These are phyloP conservation scores for Neurospora discreta DNA, from an alignment of 495 filamentous ascomycete species.

Conservation along the genomic window DNA sequence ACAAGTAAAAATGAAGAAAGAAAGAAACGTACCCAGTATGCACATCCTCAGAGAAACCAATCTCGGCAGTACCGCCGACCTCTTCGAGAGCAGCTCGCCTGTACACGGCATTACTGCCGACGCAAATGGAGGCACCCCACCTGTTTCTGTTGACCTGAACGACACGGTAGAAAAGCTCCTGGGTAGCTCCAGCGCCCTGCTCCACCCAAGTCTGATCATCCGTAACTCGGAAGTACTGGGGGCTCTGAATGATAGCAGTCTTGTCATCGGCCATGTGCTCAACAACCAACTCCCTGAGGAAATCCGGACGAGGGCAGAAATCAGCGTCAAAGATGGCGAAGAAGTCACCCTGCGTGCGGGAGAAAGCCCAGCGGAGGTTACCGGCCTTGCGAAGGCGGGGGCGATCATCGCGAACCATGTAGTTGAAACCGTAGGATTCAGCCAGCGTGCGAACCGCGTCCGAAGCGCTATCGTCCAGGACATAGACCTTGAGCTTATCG, in stretches of 20 bases:
- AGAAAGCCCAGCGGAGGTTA: constrained; percentile 23
- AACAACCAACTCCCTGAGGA: constrained; percentile 18
- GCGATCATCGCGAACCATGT: constrained; percentile 23
- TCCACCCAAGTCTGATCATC: constrained; percentile 25
- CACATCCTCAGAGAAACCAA: constrained; percentile 25
- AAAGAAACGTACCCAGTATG: constrained; percentile 18
- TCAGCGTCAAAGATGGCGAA: constrained; percentile 27
- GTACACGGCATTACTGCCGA: constrained; percentile 23
- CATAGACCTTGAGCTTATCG: constrained; percentile 15
- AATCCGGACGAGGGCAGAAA: constrained; percentile 22
- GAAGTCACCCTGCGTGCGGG: constrained; percentile 17
- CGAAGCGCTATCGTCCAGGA: constrained; percentile 19
- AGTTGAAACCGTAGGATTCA: constrained; percentile 17
- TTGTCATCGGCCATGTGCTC: constrained; percentile 21
- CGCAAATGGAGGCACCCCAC: constrained; percentile 24
- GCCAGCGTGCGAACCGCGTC: constrained; percentile 12
- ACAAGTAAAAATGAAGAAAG: neutral
- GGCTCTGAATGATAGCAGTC: constrained; percentile 20
- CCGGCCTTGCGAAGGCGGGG: constrained; percentile 23
- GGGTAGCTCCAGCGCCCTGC: constrained; percentile 23
- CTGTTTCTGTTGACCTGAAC: constrained; percentile 23
- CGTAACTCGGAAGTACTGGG: constrained; percentile 21
- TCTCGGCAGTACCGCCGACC: constrained; percentile 22
- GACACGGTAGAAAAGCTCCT: constrained; percentile 24
- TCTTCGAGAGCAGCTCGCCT: constrained; percentile 15